Evolutionary conservation across 2,329 filamentous ascomycete genomes (phyloP).

Genomic region (Xylaria sp.): DNA sequence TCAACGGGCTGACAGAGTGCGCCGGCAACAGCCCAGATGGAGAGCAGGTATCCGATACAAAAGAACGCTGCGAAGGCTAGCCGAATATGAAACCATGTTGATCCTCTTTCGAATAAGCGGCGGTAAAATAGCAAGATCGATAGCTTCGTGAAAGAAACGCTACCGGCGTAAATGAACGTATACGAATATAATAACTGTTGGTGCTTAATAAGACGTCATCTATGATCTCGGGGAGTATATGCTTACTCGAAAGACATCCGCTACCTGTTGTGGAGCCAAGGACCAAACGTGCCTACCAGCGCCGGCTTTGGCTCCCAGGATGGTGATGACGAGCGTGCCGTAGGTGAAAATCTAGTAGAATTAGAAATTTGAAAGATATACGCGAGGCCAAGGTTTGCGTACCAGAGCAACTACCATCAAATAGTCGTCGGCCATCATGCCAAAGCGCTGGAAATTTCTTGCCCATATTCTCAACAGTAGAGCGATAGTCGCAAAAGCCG

Average conservation of each 20-base stretch:
- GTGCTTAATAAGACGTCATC: not conserved
- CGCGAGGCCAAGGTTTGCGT: conserved; percentile 8
- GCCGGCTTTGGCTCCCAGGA: conserved; percentile 31
- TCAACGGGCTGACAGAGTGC: conserved; percentile 33
- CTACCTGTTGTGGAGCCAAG: conserved; percentile 20
- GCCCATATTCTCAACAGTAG: conserved; percentile 31
- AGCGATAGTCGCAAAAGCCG: conserved; percentile 30
- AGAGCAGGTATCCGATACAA: conserved; percentile 36
- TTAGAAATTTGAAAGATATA: conserved; percentile 3
- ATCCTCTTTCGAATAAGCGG: conserved; percentile 40
- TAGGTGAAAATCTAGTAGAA: conserved; percentile 26
- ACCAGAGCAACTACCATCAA: conserved; percentile 35
- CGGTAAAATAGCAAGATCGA: conserved; percentile 43
- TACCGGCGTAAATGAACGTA: conserved; percentile 40
- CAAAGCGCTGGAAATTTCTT: conserved; percentile 30
- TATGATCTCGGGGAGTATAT: not conserved
- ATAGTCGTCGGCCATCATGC: conserved; percentile 35
- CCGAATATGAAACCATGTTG: conserved; percentile 33
- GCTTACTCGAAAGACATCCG: conserved; percentile 31
- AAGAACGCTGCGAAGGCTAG: conserved; percentile 33
- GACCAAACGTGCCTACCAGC: conserved; percentile 36
- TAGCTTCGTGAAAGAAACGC: conserved; percentile 40
- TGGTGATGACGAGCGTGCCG: conserved; percentile 31
- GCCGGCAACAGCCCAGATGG: conserved; percentile 33
- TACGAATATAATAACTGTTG: conserved; percentile 40